These are phyloP conservation scores for Davidsoniella virescens DNA, from an alignment of 2,329 filamentous ascomycete species.

Conservation along the genomic window DNA sequence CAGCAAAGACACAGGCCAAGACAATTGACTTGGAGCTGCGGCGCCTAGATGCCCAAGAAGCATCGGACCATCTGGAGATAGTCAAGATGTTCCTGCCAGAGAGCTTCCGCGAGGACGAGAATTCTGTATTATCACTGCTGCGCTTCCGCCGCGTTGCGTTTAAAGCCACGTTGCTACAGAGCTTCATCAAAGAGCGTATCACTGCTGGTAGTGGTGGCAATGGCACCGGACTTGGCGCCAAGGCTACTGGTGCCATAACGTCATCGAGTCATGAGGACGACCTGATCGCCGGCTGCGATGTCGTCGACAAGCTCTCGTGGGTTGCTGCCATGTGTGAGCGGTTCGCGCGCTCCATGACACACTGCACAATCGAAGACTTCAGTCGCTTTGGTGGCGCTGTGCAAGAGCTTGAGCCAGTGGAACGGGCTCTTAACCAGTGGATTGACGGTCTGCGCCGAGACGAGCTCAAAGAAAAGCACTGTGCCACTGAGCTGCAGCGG, in stretches of 20 bases:
- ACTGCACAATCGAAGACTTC: slow-evolving; percentile 66
- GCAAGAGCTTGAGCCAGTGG: slow-evolving; percentile 81
- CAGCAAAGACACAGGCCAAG: slow-evolving; percentile 82
- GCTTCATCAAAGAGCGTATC: slow-evolving; percentile 64
- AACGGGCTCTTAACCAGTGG: slow-evolving; percentile 74
- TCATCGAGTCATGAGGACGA: slow-evolving; percentile 57
- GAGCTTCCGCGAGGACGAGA: slow-evolving; percentile 60
- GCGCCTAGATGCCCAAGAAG: slow-evolving; percentile 76
- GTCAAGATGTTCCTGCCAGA: slow-evolving; percentile 81
- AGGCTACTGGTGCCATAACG: slow-evolving; percentile 20
- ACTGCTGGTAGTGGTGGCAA: slow-evolving; percentile 33
- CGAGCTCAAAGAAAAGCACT: slow-evolving; percentile 71
- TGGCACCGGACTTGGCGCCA: background rate
- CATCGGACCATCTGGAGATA: slow-evolving; percentile 73
- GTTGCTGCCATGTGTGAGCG: slow-evolving; percentile 69
- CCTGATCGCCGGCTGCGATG: slow-evolving; percentile 62
- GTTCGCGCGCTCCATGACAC: slow-evolving; percentile 64
- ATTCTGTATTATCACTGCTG: slow-evolving; percentile 76
- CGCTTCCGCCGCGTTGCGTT: slow-evolving; percentile 77
- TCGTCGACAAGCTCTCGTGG: slow-evolving; percentile 73
- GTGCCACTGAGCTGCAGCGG: slow-evolving; percentile 63
- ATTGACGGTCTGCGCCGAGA: slow-evolving; percentile 72
- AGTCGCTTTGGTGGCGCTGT: slow-evolving; percentile 61
- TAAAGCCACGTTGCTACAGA: slow-evolving; percentile 66
- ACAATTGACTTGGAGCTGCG: slow-evolving; percentile 83